A percentile compares a stretch with the other conserved stretches of the same genome.
phyloP scores from a whole-genome alignment of 345 rosid species.

The Eucalyptus curtisii region DNA sequence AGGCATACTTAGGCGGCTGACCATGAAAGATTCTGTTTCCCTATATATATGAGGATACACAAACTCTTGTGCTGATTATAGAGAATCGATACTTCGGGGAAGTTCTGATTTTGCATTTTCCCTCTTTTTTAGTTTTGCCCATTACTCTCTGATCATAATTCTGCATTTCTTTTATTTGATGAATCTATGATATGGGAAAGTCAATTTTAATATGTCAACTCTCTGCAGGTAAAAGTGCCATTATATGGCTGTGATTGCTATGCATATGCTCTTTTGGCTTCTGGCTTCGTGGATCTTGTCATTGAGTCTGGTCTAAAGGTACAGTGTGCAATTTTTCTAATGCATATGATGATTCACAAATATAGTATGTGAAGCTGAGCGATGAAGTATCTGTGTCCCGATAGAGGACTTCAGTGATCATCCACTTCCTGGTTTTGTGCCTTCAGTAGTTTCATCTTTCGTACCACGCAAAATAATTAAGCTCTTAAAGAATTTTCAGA shows the following conservation, averaged over 20 bases:
- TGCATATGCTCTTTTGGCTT: constrained; percentile 92
- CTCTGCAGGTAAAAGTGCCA: constrained; percentile 72
- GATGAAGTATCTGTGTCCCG: not conserved
- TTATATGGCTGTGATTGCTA: constrained; percentile 97
- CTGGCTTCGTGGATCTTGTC: constrained; percentile 93
- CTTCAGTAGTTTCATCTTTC: not conserved
- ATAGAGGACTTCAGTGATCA: not conserved
- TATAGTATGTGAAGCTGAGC: not conserved
- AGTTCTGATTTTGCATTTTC: not conserved
- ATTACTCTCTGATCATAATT: not conserved
- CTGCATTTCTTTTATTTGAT: not conserved
- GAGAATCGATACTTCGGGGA: not conserved
- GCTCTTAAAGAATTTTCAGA: not conserved
- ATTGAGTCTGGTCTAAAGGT: constrained; percentile 92
- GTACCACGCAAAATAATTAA: not conserved
- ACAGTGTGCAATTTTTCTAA: not conserved
- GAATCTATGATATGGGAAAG: not conserved
- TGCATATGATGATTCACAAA: not conserved
- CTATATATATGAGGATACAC: not conserved
- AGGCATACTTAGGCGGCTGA: not conserved
- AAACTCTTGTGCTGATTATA: not conserved
- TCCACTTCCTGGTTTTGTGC: not conserved
- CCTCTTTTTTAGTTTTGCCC: not conserved
- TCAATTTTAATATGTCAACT: not conserved
- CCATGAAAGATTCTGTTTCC: not conserved